These are phyloP conservation scores for Hypholoma fasciculare DNA, from an alignment of 768 basidiomycete genomes.

Conservation along the genomic window DNA sequence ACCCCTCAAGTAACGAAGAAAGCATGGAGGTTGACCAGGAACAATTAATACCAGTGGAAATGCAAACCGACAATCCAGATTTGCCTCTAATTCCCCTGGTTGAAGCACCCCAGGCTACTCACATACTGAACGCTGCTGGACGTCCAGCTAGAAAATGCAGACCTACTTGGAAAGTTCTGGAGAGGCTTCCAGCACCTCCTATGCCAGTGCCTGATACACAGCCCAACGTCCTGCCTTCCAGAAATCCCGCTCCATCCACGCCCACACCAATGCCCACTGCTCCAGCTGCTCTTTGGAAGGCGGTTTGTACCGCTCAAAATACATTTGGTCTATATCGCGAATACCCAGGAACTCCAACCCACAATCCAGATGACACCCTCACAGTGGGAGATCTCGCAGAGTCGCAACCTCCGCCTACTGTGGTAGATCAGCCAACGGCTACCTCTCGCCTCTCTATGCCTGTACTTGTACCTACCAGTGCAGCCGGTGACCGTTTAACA, in stretches of 20 bases:
- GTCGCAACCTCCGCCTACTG: background rate
- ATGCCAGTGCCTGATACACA: background rate
- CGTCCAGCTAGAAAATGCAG: background rate
- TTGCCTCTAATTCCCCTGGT: background rate
- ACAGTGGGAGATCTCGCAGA: background rate
- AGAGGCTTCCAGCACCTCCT: background rate
- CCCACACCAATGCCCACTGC: background rate
- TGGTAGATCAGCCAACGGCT: background rate
- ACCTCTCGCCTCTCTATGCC: background rate
- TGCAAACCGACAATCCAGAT: background rate
- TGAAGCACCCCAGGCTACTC: background rate
- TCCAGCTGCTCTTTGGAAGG: background rate
- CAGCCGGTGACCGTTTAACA: background rate
- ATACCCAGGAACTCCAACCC: slow-evolving; percentile 10
- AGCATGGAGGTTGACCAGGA: no score
- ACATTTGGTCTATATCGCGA: slow-evolving; percentile 12
- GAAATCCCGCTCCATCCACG: background rate
- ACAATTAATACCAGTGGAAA: background rate
- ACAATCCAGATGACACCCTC: slow-evolving; percentile 12
- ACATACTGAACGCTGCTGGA: background rate
- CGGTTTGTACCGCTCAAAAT: slow-evolving; percentile 6
- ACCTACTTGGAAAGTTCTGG: background rate
- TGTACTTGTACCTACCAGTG: background rate
- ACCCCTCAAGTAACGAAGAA: no score
- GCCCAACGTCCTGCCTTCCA: background rate